A percentile compares a stretch with the other conserved stretches of the same genome.
phyloP scores from a whole-genome alignment of 768 basidiomycete species.

The Phanerochaete sordida region DNA sequence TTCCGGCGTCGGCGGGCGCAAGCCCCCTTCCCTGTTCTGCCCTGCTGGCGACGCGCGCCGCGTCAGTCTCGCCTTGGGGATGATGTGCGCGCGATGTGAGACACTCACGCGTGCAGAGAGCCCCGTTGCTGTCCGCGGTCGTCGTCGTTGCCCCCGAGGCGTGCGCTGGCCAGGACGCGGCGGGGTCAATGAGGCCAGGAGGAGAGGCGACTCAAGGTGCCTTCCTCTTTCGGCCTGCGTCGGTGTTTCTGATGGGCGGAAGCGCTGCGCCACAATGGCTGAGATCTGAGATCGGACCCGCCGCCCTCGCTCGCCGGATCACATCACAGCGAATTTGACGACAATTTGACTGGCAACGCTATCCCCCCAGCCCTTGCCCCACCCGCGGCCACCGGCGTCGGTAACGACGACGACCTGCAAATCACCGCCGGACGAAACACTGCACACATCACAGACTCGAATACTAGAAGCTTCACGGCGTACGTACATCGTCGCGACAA shows the following conservation, averaged over 20 bases:
- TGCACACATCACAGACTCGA: background rate
- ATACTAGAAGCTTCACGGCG: background rate
- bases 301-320: background rate
- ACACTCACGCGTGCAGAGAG: background rate
- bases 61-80: background rate
- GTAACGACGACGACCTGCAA: too few relatives aligned
- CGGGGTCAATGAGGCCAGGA: background rate
- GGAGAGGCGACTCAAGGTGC: background rate
- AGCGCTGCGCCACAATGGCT: background rate
- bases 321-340: background rate
- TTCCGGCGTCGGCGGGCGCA: background rate
- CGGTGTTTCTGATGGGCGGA: background rate
- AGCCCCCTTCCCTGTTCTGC: background rate
- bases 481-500: background rate
- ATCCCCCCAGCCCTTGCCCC: too few relatives aligned
- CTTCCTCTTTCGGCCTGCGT: background rate
- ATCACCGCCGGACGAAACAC: too few relatives aligned
- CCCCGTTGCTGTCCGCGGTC: too few relatives aligned
- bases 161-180: background rate
- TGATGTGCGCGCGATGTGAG: background rate
- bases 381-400: too few relatives aligned
- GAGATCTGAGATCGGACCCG: background rate
- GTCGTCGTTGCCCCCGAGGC: too few relatives aligned
- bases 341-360: background rate
- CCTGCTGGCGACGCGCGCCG: background rate